These are phyloP conservation scores for Aspergillus bridgeri DNA, from an alignment of 495 filamentous ascomycete genomes.

Conservation along the genomic window DNA sequence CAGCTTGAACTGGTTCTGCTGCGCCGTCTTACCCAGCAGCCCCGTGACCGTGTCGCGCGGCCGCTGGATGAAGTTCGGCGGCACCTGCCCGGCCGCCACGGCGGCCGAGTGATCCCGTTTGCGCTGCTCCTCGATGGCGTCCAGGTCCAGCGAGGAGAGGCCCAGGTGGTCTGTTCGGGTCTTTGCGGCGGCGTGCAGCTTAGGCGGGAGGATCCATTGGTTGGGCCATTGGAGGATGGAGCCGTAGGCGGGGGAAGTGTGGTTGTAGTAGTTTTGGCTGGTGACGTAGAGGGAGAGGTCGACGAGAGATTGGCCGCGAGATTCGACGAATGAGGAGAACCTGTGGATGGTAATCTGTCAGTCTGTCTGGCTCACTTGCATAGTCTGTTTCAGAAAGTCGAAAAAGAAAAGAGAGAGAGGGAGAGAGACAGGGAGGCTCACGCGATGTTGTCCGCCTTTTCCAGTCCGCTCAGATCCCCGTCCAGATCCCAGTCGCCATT, in stretches of 20 bases:
- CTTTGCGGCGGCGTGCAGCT: constrained; percentile 63
- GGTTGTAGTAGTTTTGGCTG: constrained; percentile 70
- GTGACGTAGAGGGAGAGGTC: constrained; percentile 86
- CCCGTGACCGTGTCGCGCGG: constrained; percentile 42
- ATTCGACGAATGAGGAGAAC: constrained; percentile 60
- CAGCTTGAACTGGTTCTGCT: constrained; percentile 59
- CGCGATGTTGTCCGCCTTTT: constrained; percentile 54
- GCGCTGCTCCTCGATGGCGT: constrained; percentile 45
- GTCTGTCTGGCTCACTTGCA: background rate
- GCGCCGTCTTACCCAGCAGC: constrained; percentile 37
- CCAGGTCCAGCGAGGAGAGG: constrained; percentile 62
- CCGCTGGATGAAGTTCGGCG: constrained; percentile 36
- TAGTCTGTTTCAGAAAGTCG: too few species aligned
- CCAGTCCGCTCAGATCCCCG: constrained; percentile 37
- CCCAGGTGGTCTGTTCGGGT: constrained; percentile 69
- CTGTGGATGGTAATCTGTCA: constrained; percentile 19
- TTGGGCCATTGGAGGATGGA: constrained; percentile 75
- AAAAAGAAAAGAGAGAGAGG: too few species aligned
- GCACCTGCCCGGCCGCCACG: constrained; percentile 40
- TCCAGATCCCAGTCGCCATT: constrained; percentile 55
- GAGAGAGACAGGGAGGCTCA: too few species aligned
- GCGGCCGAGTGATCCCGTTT: constrained; percentile 43
- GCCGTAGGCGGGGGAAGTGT: constrained; percentile 73
- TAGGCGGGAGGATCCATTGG: constrained; percentile 73
- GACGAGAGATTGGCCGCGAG: constrained; percentile 62